These are phyloP conservation scores for Zygosaccharomyces kombuchaensis DNA, from an alignment of 805 yeast species.

Conservation along the genomic window DNA sequence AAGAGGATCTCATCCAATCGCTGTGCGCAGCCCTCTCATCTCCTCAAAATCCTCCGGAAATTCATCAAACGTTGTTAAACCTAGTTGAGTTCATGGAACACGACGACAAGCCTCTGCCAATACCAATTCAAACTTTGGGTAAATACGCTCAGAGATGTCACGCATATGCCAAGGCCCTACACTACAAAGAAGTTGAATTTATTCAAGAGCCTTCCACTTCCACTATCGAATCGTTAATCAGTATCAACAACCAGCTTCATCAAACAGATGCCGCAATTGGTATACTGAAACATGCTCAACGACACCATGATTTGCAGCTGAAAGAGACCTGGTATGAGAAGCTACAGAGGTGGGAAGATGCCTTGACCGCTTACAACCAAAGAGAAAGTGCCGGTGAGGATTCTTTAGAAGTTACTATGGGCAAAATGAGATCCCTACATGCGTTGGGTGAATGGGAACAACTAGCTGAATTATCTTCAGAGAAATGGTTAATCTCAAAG, in stretches of 20 bases:
- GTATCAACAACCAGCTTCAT: constrained; percentile 89
- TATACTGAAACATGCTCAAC: constrained; percentile 87
- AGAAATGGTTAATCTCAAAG: constrained; percentile 74
- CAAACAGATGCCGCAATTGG: constrained; percentile 99
- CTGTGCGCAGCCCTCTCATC: constrained; percentile 84
- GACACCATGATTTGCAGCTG: constrained; percentile 82
- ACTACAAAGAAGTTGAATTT: constrained; percentile 91
- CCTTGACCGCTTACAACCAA: constrained; percentile 80
- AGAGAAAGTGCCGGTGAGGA: constrained; percentile 55
- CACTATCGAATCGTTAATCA: constrained; percentile 85
- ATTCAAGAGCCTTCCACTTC: constrained; percentile 89
- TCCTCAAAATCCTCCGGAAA: constrained; percentile 92
- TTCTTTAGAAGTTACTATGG: constrained; percentile 86
- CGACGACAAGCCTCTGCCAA: constrained; percentile 90
- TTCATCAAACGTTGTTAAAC: constrained; percentile 82
- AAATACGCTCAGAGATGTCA: constrained; percentile 93
- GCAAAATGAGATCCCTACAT: constrained; percentile 95
- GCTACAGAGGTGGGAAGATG: constrained; percentile 97
- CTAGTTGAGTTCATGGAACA: constrained; percentile 97
- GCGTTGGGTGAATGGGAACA: constrained; percentile 99
- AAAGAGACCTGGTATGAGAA: constrained; percentile 98
- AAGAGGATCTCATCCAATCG: constrained; percentile 82
- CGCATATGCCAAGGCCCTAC: constrained; percentile 95
- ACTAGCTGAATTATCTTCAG: constrained; percentile 75
- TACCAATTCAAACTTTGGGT: constrained; percentile 84